Evolutionary conservation across 176 grass and related monocot genomes (phyloP), one percentile per base, ranked within the genome.

Genomic region (Avena eriantha): DNA sequence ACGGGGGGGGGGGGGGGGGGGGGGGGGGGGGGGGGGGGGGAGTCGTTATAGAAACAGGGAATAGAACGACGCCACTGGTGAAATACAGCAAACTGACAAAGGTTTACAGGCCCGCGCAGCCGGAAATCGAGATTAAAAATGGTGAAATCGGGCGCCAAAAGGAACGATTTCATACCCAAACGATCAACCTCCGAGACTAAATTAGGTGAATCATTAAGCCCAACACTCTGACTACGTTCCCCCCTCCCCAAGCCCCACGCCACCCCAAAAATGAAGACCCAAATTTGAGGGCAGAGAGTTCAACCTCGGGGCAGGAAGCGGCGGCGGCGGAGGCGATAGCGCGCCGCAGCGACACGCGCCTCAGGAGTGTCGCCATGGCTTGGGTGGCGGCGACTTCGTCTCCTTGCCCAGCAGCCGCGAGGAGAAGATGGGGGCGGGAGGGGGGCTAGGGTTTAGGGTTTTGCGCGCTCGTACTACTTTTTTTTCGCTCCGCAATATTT

Each of bases 331-430:
- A 82, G 46, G 89, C 83, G 21, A 93, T 64, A 70, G 73, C 87
- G 75, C 89, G 91, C 77, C 90, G 89, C 4, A 93, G 69, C 13
- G 78, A 82, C 10, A 69, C 89, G 73, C 80, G 85, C 73, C 91
- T 89, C 55, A 98, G 93, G 84, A 98, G 86, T 14, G 88, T 88
- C 57, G 90, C 91, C 96, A 95, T 98, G 89, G 72, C 35, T 41
- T 41, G 6, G 39, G 39, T 41, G 63, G 17, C 45, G 63, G 49
- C 47, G 60, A 31, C 54, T 39, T 7, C 26, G 36, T 22, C 76
- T 18, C 56, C 76, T 7, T n/a, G 22, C 73, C 65, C 57, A 82
- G 26, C 35, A 84, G 58, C 80, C 70, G 65, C 60, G 54, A 31
- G 36, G 69, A 26, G 84, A 29, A 39, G 76, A 77, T 17, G 50